Percentiles rank a stretch among this genome's conserved stretches.
Conservation (phyloP, 148 eudicot genomes). For the Rhododendron kiyosumense region DNA sequence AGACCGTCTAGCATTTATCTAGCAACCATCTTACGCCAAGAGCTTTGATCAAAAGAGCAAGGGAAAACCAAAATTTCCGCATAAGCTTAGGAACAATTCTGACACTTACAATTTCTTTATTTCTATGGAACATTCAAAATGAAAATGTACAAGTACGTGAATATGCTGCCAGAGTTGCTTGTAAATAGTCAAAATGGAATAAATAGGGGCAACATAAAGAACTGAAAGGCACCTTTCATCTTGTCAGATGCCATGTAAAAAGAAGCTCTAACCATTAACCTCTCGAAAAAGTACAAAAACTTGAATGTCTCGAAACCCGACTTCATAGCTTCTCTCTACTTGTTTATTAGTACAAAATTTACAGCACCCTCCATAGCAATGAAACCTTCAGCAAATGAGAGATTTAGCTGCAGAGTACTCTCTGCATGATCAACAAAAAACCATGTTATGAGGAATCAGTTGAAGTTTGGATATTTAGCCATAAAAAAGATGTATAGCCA, state of each 20-base stretch:
- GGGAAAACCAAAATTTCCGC: background rate
- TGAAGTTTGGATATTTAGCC: background rate
- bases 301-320: background rate
- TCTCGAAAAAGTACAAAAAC: background rate
- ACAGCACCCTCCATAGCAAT: constrained; percentile 6
- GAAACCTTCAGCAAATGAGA: background rate
- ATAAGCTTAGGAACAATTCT: background rate
- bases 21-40: background rate
- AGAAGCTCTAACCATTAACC: background rate
- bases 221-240: background rate
- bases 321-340: constrained; percentile 5
- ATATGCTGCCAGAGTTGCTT: background rate
- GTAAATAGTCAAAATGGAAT: background rate
- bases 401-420: background rate
- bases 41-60: background rate
- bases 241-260: background rate
- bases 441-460: background rate
- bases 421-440: background rate
- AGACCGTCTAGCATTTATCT: background rate
- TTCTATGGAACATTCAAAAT: background rate
- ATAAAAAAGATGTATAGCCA: background rate
- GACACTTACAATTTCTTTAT: background rate
- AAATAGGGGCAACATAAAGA: background rate
- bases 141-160: background rate
- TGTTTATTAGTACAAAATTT: constrained; percentile 20